phyloP scores from a whole-genome alignment of 2,329 filamentous ascomycete genomes.

The Pseudogymnoascus destructans region DNA sequence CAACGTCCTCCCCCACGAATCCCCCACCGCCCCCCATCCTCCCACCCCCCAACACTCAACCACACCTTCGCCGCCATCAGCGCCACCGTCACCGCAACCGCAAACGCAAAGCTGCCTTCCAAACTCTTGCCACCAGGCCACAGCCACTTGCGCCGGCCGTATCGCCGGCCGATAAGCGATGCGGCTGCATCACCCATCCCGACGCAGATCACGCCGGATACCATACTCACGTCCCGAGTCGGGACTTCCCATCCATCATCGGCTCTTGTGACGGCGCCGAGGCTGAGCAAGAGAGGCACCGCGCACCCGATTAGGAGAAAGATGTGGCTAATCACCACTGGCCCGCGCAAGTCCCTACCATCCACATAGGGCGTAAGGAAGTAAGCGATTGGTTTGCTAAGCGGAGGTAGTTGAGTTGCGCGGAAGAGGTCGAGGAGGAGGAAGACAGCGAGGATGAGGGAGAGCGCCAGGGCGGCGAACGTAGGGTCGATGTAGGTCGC shows the following conservation, averaged over 20 bases:
- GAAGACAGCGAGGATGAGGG: conserved; percentile 69
- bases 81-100: conserved; percentile 62
- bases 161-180: conserved; percentile 75
- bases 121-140: conserved; percentile 96
- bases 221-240: conserved; percentile 70
- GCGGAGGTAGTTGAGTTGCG: conserved; percentile 79
- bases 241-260: conserved; percentile 64
- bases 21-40: conserved; percentile 57
- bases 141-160: conserved; percentile 79
- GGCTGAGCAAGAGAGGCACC: conserved; percentile 80
- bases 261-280: conserved; percentile 53
- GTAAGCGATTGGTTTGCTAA: conserved; percentile 70
- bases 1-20: conserved; percentile 52
- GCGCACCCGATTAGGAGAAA: conserved; percentile 92
- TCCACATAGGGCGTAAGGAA: conserved; percentile 94
- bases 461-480: conserved; percentile 69
- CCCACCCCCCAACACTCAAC: conserved; percentile 67
- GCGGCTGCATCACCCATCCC: conserved; percentile 92
- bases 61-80: conserved; percentile 58
- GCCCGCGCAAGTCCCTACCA: conserved; percentile 80
- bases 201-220: conserved; percentile 84
- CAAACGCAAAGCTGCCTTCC: conserved; percentile 77
- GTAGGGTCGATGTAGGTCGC: conserved; percentile 76
- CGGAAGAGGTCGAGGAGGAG: conserved; percentile 78
- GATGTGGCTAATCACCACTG: conserved; percentile 91